phyloP scores from a whole-genome alignment of 2,329 filamentous ascomycete genomes.

The Fusarium beomiforme region DNA sequence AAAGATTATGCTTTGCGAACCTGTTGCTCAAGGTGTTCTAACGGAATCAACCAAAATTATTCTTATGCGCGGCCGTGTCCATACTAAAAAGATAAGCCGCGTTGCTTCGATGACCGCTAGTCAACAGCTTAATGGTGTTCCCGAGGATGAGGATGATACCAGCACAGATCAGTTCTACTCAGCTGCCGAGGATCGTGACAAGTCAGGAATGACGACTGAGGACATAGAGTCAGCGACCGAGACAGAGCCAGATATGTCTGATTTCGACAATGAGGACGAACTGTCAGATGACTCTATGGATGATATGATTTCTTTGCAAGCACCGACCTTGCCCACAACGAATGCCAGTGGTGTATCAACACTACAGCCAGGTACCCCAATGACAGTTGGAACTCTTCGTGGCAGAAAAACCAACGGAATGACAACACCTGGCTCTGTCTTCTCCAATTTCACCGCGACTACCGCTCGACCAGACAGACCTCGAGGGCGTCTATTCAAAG shows the following conservation, averaged over 20 bases:
- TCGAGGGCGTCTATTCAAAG: conserved; percentile 83
- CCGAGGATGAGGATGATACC: conserved; percentile 78
- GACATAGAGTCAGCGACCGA: conserved; percentile 69
- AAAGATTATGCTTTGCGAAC: conserved; percentile 92
- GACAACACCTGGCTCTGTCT: conserved; percentile 86
- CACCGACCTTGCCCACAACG: conserved; percentile 80
- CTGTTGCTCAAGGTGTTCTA: conserved; percentile 87
- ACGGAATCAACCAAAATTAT: conserved; percentile 84
- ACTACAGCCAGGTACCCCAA: conserved; percentile 82
- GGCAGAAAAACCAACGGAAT: conserved; percentile 75
- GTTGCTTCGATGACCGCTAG: conserved; percentile 56
- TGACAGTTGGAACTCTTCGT: conserved; percentile 69
- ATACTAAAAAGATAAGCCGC: conserved; percentile 62
- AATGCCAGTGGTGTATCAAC: conserved; percentile 83
- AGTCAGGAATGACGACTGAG: conserved; percentile 67
- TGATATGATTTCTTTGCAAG: conserved; percentile 89
- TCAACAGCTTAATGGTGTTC: conserved; percentile 63
- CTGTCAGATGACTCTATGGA: conserved; percentile 92
- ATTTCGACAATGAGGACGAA: conserved; percentile 73
- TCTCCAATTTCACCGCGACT: conserved; percentile 86
- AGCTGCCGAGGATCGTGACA: conserved; percentile 81
- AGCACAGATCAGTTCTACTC: conserved; percentile 94
- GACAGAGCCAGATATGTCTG: conserved; percentile 70
- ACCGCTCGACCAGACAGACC: conserved; percentile 79
- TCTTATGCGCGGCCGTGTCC: conserved; percentile 71